phyloP scores from a whole-genome alignment of 768 basidiomycete species.

The Boletus vermiculosoides region DNA sequence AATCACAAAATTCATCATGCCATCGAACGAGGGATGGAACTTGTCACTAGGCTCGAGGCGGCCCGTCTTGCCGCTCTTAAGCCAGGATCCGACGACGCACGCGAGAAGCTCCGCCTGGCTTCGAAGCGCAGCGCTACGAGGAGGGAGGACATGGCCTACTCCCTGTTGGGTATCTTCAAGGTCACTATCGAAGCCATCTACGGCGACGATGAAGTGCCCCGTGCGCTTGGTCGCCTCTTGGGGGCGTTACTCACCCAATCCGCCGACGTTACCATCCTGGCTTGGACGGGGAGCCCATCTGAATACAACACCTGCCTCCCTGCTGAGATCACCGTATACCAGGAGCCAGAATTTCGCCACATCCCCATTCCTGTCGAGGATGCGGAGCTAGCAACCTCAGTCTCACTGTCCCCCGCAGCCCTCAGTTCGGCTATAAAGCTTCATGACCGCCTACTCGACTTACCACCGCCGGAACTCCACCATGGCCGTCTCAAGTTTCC shows the following conservation, averaged over 20 bases:
- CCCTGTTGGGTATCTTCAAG: constrained; percentile 10
- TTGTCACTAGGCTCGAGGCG: constrained; percentile 11
- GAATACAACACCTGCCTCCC: constrained; percentile 25
- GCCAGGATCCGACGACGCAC: constrained; percentile 7
- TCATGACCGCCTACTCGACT: constrained; percentile 4
- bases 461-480: constrained; percentile 2
- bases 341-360: background rate
- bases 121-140: constrained; percentile 18
- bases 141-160: constrained; percentile 27
- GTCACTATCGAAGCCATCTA: background rate
- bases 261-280: constrained; percentile 14
- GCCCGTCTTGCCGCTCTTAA: constrained; percentile 1
- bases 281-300: constrained; percentile 18
- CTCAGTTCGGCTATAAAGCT: constrained; percentile 5
- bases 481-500: constrained; percentile 13
- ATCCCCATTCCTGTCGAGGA: background rate
- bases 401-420: background rate
- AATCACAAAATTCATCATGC: constrained; percentile 11
- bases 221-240: background rate
- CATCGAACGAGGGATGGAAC: constrained; percentile 17
- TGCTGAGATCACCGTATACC: constrained; percentile 16
- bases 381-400: background rate
- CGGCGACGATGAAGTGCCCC: background rate
- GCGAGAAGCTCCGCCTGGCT: constrained; percentile 24
- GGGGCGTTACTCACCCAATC: constrained; percentile 6